phyloP scores from a whole-genome alignment of 129 eudicot species.

The Pulicaria dysenterica region DNA sequence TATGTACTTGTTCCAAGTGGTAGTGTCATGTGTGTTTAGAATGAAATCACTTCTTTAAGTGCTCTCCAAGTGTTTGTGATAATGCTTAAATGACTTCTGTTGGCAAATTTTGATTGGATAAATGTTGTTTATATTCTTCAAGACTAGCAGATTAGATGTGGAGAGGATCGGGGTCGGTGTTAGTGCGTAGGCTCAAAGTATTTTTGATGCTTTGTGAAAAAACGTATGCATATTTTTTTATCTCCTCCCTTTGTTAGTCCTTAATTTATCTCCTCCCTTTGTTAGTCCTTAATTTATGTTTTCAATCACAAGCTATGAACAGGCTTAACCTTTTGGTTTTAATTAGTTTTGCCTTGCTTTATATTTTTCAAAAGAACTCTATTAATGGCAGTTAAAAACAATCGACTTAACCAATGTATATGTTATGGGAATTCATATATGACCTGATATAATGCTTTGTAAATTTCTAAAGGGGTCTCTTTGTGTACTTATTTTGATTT shows the following conservation, averaged over 20 bases:
- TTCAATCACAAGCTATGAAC: not conserved
- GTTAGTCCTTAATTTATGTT: not conserved
- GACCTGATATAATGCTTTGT: too few relatives aligned
- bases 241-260: not conserved
- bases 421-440: too few relatives aligned
- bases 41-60: too few relatives aligned
- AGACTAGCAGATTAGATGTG: constrained; percentile 95
- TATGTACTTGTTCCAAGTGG: too few relatives aligned
- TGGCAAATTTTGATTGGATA: constrained; percentile 10
- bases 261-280: not conserved
- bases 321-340: too few relatives aligned
- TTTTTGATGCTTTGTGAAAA: constrained; percentile 93
- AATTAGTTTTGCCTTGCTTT: too few relatives aligned
- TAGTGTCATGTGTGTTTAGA: too few relatives aligned
- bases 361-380: too few relatives aligned
- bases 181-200: constrained; percentile 79
- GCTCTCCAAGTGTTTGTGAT: constrained; percentile 2
- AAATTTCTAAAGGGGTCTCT: too few relatives aligned
- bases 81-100: constrained; percentile 8
- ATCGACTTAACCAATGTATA: too few relatives aligned
- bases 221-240: constrained; percentile 63
- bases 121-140: constrained; percentile 27
- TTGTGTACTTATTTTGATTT: too few relatives aligned
- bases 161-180: constrained; percentile 99
- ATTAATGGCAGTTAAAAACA: too few relatives aligned